Base-by-base conservation (phyloP, 192 early-diverging fungal species). In the Jimgerdemannia lactiflua region DNA sequence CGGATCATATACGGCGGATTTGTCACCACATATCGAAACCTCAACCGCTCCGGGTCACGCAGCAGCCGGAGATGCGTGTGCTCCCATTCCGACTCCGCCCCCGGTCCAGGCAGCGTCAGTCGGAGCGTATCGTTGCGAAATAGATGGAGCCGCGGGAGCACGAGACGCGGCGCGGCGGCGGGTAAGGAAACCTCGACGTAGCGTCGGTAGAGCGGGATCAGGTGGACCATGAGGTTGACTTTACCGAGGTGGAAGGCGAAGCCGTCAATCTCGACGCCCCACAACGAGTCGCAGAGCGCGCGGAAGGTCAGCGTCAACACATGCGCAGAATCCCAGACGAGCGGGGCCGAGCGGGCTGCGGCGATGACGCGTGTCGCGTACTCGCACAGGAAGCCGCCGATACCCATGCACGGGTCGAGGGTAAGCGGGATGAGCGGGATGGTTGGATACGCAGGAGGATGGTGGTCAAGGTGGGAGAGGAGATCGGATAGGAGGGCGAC, bases 401-500 rank as follows among this genome's bases (percentile, higher is more conserved):
- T 86, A 29, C 88, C 88, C 72, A 89, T 77, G 75, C 88, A 89
- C 19, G 88, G 88, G 75, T 89, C 88, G 42, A 89, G 64, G 3
- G 83, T 82, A 3, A 71, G 74, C 8, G 79, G 82, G 49, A 59
- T 14, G 14, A 59, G 49, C 49, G 49, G 14, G 8, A 59, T 14
- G 4, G 78, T 77, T 4, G 54, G 54, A 71, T 72, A 42, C 29
- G 44, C 29, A 43, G 70, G 43, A n/a, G 29, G 29, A 1, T 29
- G 29, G 49, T 59, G 49, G 49, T 59, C 8, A 4, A 77, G 64
- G 29, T 70, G 20, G 1, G 44, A 44, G 3, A 19, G 43, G 44
- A 64, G 39, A 67, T 41, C 65, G 20, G 14, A n/a, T 4, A 18
- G 4, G 43, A 72, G 64, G n/a, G 41, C 3, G 11, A 3, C 63